Conservation (phyloP, 345 rosid genomes). For the Camelina sativa region DNA sequence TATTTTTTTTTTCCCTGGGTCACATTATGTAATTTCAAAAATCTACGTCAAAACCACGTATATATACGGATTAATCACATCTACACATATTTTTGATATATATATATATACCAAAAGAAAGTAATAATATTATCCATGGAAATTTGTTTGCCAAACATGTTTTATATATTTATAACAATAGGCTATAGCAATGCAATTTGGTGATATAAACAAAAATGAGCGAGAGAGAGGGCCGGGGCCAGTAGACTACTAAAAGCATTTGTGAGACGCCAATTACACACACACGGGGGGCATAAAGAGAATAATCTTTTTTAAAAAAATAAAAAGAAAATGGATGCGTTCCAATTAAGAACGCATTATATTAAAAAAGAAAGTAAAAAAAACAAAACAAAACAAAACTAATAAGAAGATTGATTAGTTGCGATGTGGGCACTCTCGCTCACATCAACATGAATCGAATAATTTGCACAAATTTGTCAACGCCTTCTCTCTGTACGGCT, state of each 20-base stretch:
- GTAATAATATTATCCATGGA: background rate
- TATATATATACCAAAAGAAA: too few relatives aligned
- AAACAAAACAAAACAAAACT: background rate
- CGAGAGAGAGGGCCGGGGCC: background rate
- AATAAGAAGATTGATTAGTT: background rate
- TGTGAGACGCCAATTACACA: constrained; percentile 17
- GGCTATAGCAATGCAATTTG: background rate
- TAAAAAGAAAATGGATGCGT: constrained; percentile 28
- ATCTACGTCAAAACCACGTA: background rate
- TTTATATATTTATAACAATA: background rate
- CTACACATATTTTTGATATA: background rate
- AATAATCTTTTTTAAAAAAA: too few relatives aligned
- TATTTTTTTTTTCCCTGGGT: background rate
- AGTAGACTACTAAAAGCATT: background rate
- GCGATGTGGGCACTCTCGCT: background rate
- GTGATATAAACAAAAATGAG: background rate
- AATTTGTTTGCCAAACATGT: background rate
- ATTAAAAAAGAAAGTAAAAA: background rate
- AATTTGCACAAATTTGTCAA: constrained; percentile 32
- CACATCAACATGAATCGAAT: constrained; percentile 10
- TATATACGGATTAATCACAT: background rate
- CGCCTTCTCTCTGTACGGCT: constrained; percentile 46
- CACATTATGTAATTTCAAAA: background rate
- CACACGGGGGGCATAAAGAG: background rate
- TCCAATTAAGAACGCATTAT: constrained; percentile 45